A percentile compares a stretch with the other conserved stretches of the same genome.
Conservation (phyloP, 2,329 filamentous ascomycete genomes). For the Seiridium cupressi region DNA sequence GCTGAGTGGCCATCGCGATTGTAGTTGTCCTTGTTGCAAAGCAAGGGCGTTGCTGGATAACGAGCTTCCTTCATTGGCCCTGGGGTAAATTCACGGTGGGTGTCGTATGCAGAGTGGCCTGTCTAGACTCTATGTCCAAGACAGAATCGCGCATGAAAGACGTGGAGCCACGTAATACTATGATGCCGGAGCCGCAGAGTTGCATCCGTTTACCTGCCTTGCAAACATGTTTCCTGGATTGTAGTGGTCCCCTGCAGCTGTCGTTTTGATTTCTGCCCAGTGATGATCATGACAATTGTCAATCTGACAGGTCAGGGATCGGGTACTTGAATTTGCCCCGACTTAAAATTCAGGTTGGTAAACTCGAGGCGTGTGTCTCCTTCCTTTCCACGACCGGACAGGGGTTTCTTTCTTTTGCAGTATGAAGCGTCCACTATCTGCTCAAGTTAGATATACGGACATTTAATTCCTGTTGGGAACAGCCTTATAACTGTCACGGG, state of each 20-base stretch:
- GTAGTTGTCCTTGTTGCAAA: too few relatives aligned
- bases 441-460: too few relatives aligned
- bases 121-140: neutral
- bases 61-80: neutral
- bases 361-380: neutral
- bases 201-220: neutral
- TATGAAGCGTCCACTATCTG: too few relatives aligned
- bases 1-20: too few relatives aligned
- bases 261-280: neutral
- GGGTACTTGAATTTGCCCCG: neutral
- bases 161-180: neutral
- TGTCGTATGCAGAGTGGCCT: neutral
- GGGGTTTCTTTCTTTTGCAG: too few relatives aligned
- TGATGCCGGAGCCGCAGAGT: neutral
- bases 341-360: neutral
- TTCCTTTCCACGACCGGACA: too few relatives aligned
- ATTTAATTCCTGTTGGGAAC: too few relatives aligned
- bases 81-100: neutral
- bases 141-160: neutral
- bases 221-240: neutral
- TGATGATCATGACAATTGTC: neutral
- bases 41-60: too few relatives aligned
- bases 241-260: neutral
- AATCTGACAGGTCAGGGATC: neutral
- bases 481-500: too few relatives aligned